Evolutionary conservation across 805 yeast species (phyloP).

Genomic region (Pichia californica): DNA sequence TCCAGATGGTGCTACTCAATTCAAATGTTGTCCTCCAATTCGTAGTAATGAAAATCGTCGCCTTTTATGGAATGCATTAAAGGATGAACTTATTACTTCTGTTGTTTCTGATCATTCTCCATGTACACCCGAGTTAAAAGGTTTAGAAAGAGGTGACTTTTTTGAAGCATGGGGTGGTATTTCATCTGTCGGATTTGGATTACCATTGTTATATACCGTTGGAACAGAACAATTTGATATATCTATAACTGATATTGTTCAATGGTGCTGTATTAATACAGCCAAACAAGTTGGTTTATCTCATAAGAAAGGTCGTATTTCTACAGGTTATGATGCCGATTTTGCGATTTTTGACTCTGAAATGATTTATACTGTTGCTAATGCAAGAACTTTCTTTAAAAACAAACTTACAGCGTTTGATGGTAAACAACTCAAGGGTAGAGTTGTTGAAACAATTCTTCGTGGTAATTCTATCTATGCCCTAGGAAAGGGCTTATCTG

Average conservation of each 20-base stretch:
- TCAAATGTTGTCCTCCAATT: slow-evolving; percentile 94
- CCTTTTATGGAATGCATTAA: slow-evolving; percentile 72
- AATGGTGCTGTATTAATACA: slow-evolving; percentile 80
- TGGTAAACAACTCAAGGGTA: slow-evolving; percentile 62
- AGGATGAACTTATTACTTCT: slow-evolving; percentile 60
- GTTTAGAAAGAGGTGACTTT: slow-evolving; percentile 77
- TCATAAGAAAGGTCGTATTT: slow-evolving; percentile 65
- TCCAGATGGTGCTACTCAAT: slow-evolving; percentile 71
- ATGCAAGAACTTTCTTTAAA: slow-evolving; percentile 60
- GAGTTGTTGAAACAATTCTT: slow-evolving; percentile 71
- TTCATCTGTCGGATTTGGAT: slow-evolving; percentile 85
- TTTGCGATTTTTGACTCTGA: slow-evolving; percentile 73
- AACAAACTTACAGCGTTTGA: slow-evolving; percentile 87
- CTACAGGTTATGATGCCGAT: slow-evolving; percentile 82
- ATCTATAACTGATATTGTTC: slow-evolving; percentile 50
- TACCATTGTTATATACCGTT: slow-evolving; percentile 75
- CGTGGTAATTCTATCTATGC: slow-evolving; percentile 70
- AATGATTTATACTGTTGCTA: slow-evolving; percentile 41
- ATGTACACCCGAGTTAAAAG: slow-evolving; percentile 87
- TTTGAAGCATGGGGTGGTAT: slow-evolving; percentile 97
- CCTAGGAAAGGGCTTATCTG: slow-evolving; percentile 47
- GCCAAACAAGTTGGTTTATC: slow-evolving; percentile 78
- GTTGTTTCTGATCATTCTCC: slow-evolving; percentile 96
- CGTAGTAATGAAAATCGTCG: slow-evolving; percentile 66
- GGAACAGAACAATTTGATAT: slow-evolving; percentile 37